Percentiles rank a stretch among this genome's conserved stretches.
These are phyloP conservation scores for Chlorella ohadii DNA, from an alignment of 139 green algal species.

Conservation along the genomic window DNA sequence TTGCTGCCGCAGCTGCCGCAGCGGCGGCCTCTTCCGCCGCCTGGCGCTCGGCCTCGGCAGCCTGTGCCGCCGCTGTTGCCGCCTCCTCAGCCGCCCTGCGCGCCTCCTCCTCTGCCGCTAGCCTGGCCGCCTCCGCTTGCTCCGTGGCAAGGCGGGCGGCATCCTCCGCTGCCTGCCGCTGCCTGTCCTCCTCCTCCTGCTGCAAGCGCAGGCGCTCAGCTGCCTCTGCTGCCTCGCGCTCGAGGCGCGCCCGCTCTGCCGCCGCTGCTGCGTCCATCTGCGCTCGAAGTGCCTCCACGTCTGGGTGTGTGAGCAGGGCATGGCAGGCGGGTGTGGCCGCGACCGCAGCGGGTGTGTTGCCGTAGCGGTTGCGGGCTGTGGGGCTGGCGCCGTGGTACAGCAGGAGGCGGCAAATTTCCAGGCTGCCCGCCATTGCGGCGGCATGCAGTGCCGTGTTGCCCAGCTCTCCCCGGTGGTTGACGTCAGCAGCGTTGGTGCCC, in stretches of 20 bases:
- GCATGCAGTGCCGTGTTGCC: constrained; percentile 3
- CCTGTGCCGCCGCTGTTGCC: background rate
- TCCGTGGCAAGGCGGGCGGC: background rate
- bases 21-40: background rate
- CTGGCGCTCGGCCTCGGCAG: constrained; percentile 3
- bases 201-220: background rate
- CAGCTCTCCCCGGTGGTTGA: background rate
- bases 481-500: too few species aligned
- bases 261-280: constrained; percentile 14
- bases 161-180: background rate
- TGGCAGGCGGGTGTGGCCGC: background rate
- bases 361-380: background rate
- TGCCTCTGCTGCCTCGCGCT: background rate
- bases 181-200: background rate
- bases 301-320: background rate
- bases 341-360: constrained; percentile 1
- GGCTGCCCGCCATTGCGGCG: background rate
- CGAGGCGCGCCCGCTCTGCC: background rate
- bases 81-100: background rate
- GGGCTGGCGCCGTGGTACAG: constrained; percentile 13
- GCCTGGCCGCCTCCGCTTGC: background rate
- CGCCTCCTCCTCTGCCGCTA: background rate
- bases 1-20: background rate
- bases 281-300: background rate
- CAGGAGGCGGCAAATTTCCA: background rate